Percentiles rank a stretch among this genome's conserved stretches.
phyloP scores from a whole-genome alignment of 805 yeast species.

The Metschnikowia lachancei region DNA sequence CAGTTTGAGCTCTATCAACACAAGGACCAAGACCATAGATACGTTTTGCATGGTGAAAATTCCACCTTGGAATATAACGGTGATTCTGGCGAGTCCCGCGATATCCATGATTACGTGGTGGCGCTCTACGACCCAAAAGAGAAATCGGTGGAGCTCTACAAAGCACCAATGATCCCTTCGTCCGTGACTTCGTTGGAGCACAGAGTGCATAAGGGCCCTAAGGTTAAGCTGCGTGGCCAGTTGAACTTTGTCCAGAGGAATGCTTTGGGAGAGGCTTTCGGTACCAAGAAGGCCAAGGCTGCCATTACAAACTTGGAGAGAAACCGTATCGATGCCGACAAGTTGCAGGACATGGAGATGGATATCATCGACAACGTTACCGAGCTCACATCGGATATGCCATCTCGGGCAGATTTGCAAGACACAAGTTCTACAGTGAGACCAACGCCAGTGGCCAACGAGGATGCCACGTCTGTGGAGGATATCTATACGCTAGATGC shows the following conservation, averaged over 20 bases:
- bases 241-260: conserved; percentile 63
- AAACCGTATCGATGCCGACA: conserved; percentile 83
- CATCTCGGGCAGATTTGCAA: conserved; percentile 63
- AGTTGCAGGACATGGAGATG: conserved; percentile 67
- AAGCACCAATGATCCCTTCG: conserved; percentile 59
- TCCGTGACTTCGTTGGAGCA: conserved; percentile 61
- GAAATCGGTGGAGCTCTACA: conserved; percentile 61
- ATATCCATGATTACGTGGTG: conserved; percentile 56
- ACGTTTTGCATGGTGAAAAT: conserved; percentile 74
- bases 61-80: conserved; percentile 75
- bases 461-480: conserved; percentile 77
- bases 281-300: conserved; percentile 93
- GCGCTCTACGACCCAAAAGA: conserved; percentile 75
- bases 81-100: conserved; percentile 27
- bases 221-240: conserved; percentile 54
- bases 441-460: conserved; percentile 77
- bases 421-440: conserved; percentile 61
- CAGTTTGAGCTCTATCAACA: conserved; percentile 62
- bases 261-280: conserved; percentile 91
- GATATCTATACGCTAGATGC: conserved; percentile 74
- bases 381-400: conserved; percentile 66
- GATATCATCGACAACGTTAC: conserved; percentile 82
- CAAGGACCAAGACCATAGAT: conserved; percentile 36
- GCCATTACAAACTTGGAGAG: conserved; percentile 78
- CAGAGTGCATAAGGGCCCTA: conserved; percentile 58